Base-by-base conservation (phyloP, 1,284 basidiomycete genomes). In the Tilletia setariae region DNA sequence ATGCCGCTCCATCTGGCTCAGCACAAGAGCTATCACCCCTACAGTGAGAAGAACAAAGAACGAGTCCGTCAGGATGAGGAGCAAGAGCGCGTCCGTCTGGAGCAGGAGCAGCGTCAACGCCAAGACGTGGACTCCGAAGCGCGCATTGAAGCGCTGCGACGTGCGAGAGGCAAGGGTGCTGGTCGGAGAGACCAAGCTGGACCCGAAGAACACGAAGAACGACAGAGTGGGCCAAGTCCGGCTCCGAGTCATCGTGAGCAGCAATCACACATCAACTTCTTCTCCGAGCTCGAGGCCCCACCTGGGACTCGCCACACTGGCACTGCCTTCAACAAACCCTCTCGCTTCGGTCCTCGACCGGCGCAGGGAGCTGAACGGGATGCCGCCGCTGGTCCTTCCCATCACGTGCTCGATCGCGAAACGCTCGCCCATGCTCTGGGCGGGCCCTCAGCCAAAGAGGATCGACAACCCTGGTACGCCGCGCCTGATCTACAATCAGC, bases 1-100 rank as follows among this genome's bases (percentile, higher is more conserved):
- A 77, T 77, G 76, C 76, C 76, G 15, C 70, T 77, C 21, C 75
- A 77, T 53, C 67, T 77, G 19, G 73, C 91, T 6, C 91, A 92
- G 80, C 91, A 93, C 85, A 93, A 93, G 82, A 91, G 90, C 1
- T 93, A 93, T 80, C 91, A 93, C 76, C 91, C 80, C 8, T 92
- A 93, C 80, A 85, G 91, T 64, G 84, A 88, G 56, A 91, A 92
- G 79, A 93, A 93, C 77, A 90, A 92, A 69, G 91, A 91, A 71
- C 86, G 87, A 25, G 92, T 93, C 0, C 85, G 88, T 7, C 83
- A 82, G 67, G 91, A 93, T 86, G 91, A 93, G 84, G 91, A 90
- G 77, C 13, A 43, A 15, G 72, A 71, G 9, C 63, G 64, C 6
- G 81, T 83, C 40, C 85, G 89, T 68, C 89, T 90, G 73, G 87